Percentiles rank a stretch among this genome's conserved stretches.
Conservation (phyloP, 176 grass and related monocot genomes). For the Eragrostis nindensis region DNA sequence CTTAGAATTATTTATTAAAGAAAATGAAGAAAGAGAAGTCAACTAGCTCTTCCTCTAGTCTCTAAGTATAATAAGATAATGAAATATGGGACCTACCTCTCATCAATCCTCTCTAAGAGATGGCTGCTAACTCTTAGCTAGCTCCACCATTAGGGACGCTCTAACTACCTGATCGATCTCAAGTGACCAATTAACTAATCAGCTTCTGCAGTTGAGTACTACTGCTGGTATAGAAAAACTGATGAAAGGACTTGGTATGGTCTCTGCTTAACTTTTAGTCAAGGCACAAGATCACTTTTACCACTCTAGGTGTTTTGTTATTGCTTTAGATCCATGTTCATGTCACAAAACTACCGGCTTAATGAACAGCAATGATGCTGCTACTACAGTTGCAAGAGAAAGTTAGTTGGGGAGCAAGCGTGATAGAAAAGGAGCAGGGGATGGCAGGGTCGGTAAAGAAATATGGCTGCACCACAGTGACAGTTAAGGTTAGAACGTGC, state of each 20-base stretch:
- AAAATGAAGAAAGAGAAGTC: no score
- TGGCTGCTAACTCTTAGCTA: no score
- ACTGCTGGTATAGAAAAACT: background rate
- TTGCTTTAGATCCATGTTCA: conserved; percentile 4
- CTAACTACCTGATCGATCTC: background rate
- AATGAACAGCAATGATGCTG: background rate
- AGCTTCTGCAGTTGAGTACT: background rate
- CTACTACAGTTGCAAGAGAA: background rate
- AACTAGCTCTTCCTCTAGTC: no score
- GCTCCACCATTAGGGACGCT: no score
- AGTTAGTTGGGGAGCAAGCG: background rate
- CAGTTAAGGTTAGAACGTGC: conserved; percentile 18
- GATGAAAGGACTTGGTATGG: background rate
- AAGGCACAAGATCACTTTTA: background rate
- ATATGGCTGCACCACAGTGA: background rate
- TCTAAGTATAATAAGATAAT: no score
- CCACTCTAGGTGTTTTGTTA: background rate
- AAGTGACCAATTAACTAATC: background rate
- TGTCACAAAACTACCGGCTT: background rate
- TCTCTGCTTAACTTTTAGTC: background rate
- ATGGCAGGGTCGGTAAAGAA: conserved; percentile 9
- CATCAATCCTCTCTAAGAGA: no score
- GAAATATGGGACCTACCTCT: no score
- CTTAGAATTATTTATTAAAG: no score
- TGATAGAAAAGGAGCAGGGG: background rate